Evolutionary conservation across 352 stramenopile genomes (phyloP), one percentile per base, ranked within the genome.

Genomic region (Albugo candida): DNA sequence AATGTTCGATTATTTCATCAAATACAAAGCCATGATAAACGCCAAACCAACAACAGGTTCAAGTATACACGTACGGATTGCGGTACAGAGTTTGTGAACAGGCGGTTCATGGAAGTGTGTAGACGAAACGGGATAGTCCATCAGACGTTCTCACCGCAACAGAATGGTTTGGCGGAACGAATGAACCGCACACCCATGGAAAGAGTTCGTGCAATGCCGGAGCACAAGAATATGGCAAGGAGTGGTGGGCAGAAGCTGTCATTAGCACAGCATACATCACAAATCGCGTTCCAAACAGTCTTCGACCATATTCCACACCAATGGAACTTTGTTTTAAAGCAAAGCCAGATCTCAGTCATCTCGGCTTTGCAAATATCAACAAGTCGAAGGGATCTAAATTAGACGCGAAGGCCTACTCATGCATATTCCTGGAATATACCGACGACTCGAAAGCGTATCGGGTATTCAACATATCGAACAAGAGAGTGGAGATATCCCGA

Each of bases 401-500:
- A 2, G 46, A 60, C 18, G 27, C 45, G 5, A 55, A 61, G 17
- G 47, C 42, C 6, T 60, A 53, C 41, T 41, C 59, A 11, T 63
- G 42, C 37, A 49, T 52, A 0, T 56, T 60, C 19, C 8, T 65
- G 27, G 60, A 49, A 13, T 60, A 64, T 39, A 41, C 48, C 16
- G 53, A 50, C 12, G 16, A n/a, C 27, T 37, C 36, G 1, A 59
- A 62, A 34, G 54, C 38, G 18, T 65, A 65, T 47, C 35, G 48
- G 27, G 37, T 55, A 3, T 52, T 18, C 18, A 43, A 52, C 31
- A 3, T 52, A 6, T 36, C 34, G 45, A 34, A n/a, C 21, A 47
- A 51, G n/a, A 55, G 45, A 1, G 16, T 55, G 4, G 19, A 18
- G 0, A 17, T 41, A 8, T 31, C 48, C 14, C 36, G 48, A 5